A percentile compares a stretch with the other conserved stretches of the same genome.
These are phyloP conservation scores for Kazachstania africana DNA, from an alignment of 805 yeast species.

Conservation along the genomic window DNA sequence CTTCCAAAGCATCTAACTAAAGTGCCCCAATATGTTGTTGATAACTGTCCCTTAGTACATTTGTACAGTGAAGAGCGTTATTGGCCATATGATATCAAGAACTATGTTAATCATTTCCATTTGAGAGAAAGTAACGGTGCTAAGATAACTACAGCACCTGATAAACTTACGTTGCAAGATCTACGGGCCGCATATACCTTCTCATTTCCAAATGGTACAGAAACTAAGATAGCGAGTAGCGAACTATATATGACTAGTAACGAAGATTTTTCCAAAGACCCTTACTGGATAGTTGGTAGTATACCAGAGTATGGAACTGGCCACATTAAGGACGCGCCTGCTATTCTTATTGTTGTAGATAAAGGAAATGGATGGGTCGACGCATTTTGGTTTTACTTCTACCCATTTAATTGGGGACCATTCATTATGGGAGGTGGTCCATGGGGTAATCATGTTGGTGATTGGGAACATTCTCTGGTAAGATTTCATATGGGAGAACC, in stretches of 20 bases:
- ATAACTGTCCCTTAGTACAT: slow-evolving; percentile 68
- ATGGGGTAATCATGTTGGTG: slow-evolving; percentile 92
- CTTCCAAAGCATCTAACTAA: slow-evolving; percentile 21
- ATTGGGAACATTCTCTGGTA: slow-evolving; percentile 94
- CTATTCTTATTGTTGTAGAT: slow-evolving; percentile 70
- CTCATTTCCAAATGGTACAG: slow-evolving; percentile 4
- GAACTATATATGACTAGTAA: slow-evolving; percentile 44
- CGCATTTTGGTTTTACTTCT: slow-evolving; percentile 91
- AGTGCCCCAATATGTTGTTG: slow-evolving; percentile 58
- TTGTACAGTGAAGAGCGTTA: slow-evolving; percentile 82
- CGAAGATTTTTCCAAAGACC: slow-evolving; percentile 60
- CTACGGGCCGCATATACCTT: neutral
- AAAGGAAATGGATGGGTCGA: slow-evolving; percentile 92
- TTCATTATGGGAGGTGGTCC: slow-evolving; percentile 97
- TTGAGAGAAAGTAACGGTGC: slow-evolving; percentile 41
- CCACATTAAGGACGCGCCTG: slow-evolving; percentile 62
- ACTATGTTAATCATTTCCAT: slow-evolving; percentile 56
- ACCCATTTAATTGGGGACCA: slow-evolving; percentile 88
- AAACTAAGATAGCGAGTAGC: slow-evolving; percentile 10
- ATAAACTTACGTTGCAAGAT: slow-evolving; percentile 1
- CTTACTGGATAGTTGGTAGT: slow-evolving; percentile 80
- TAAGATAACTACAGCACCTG: neutral
- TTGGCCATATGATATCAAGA: slow-evolving; percentile 68
- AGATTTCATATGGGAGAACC: slow-evolving; percentile 76
- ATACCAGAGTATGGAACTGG: slow-evolving; percentile 64